Conservation (phyloP, 306 rosid genomes). For the Aeschynomene evenia region DNA sequence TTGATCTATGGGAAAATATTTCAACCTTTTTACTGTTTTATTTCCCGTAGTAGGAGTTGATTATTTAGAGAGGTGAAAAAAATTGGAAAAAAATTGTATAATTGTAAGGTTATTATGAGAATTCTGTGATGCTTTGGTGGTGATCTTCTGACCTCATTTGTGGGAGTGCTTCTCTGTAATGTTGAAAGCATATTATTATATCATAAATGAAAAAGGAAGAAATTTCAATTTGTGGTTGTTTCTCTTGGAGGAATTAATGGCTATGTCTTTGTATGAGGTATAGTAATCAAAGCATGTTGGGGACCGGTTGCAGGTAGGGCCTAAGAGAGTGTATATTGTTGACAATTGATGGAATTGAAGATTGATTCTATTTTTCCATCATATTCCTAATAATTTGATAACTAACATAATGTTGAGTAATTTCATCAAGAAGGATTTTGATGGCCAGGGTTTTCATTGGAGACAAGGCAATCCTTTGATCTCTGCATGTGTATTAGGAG, state of each 20-base stretch:
- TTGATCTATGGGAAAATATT: conserved; percentile 10
- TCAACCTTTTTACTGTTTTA: not conserved
- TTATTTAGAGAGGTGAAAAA: not conserved
- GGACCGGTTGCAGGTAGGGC: not conserved
- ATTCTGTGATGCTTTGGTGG: not conserved
- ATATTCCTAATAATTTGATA: not conserved
- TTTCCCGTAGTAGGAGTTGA: conserved; percentile 1
- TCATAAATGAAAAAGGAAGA: not conserved
- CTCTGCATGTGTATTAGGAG: not conserved
- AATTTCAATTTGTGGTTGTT: not conserved
- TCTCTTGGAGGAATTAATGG: no score
- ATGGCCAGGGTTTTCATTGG: not conserved
- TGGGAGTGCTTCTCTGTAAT: not conserved
- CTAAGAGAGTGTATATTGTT: not conserved
- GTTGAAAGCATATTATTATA: no score
- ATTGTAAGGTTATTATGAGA: conserved; percentile 16
- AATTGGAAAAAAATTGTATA: not conserved
- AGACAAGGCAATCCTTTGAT: not conserved
- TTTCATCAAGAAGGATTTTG: not conserved
- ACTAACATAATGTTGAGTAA: no score
- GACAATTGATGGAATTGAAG: not conserved
- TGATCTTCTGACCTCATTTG: not conserved
- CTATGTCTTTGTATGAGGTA: no score
- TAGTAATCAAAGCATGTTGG: not conserved
- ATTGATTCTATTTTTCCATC: no score